Evolutionary conservation across 208 protist genomes (phyloP), one percentile per base, ranked within the genome.

Genomic region (Wallacemonas sp.): DNA sequence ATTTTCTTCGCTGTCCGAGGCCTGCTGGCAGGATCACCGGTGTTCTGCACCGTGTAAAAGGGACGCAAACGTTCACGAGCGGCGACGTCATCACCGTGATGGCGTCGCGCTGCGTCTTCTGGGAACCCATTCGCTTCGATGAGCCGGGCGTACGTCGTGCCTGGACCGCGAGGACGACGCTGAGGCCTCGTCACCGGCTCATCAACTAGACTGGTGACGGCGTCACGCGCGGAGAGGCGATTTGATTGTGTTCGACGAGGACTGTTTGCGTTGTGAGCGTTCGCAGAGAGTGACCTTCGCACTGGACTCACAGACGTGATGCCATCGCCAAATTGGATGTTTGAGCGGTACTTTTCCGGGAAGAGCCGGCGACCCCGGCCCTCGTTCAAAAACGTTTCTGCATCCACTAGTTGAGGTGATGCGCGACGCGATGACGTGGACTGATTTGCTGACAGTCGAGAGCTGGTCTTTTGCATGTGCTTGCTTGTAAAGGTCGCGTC

Each of bases 51-150:
- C 5, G 51, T 58, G 51, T 58, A 58, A 31, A 58, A 58, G 28
- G 51, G 28, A 6, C 51, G 51, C 2, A 58, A 46, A 2, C 33
- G 42, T 22, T 66, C 42, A 5, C 42, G 38, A 27, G 28, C 38
- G 41, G 38, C 59, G 39, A 53, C 22, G 12, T 41, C 59, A 28
- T 64, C 51, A 14, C 51, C 51, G 19, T 58, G 28, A 1, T 58
- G 51, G 21, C 64, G 66, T 17, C 39, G 39, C 0, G 64, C 47
- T 5, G 60, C 64, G 38, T 45, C 66, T 26, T 67, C 36, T 0
- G 82, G 77, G 59, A 88, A 88, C 9, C 82, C 82, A 36, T 79
- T 31, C 41, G 45, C 49, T 46, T 77, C 77, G 30, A 88, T 74
- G 45, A 63, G 63, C 1, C 45, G 47, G 22, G 66, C 74, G 44